These are phyloP conservation scores for Rhodotorula sphaerocarpa DNA, from an alignment of 768 basidiomycete genomes.

Conservation along the genomic window DNA sequence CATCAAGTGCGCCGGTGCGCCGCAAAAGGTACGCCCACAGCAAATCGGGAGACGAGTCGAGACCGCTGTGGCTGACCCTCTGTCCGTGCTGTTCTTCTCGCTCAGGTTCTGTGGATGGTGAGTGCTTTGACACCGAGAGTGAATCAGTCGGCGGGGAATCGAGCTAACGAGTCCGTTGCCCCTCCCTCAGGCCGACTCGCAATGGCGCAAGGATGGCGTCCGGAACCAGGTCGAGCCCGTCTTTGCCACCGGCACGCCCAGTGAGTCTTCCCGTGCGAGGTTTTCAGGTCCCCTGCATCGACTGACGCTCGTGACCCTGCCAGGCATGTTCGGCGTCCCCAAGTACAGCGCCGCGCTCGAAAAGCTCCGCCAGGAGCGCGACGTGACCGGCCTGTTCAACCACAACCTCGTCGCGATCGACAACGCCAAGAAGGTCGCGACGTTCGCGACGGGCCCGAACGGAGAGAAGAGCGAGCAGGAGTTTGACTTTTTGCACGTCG, in stretches of 20 bases:
- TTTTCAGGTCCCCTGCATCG: no score
- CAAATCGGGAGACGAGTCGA: no score
- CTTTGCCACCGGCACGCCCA: constrained; percentile 36
- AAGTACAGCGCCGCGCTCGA: constrained; percentile 88
- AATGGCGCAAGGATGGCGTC: constrained; percentile 40
- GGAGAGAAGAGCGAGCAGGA: constrained; percentile 53
- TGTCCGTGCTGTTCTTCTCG: neutral
- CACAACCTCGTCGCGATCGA: constrained; percentile 76
- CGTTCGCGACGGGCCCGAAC: constrained; percentile 66
- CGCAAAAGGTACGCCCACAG: constrained; percentile 53
- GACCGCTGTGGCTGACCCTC: constrained; percentile 48
- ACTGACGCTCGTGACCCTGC: no score
- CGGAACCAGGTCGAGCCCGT: constrained; percentile 27
- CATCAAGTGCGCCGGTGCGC: constrained; percentile 71
- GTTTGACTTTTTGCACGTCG: constrained; percentile 36
- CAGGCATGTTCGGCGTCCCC: constrained; percentile 87
- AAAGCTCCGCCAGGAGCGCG: constrained; percentile 64
- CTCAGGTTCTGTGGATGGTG: constrained; percentile 86
- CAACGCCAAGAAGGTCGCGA: constrained; percentile 62
- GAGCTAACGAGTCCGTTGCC: neutral
- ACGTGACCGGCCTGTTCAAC: constrained; percentile 69
- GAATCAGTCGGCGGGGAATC: no score
- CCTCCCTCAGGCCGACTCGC: constrained; percentile 22
- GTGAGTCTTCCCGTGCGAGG: constrained; percentile 3
- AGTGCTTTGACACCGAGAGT: neutral